Conservation (phyloP, 768 basidiomycete genomes). For the Suillus clintonianus region DNA sequence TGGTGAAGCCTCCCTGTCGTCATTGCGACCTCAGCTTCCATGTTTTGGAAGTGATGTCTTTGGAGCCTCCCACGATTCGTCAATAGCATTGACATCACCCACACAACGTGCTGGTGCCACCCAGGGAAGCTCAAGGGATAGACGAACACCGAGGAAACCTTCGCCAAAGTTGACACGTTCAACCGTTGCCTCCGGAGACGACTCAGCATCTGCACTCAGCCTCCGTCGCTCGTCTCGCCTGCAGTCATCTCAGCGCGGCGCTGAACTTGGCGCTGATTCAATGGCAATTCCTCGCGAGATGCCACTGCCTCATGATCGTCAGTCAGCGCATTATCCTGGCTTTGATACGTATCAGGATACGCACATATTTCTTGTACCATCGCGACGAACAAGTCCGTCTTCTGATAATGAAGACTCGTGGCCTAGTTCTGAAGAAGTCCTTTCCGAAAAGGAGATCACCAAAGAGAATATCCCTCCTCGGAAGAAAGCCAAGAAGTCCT, state of each 20-base stretch:
- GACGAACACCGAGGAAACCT: slow-evolving; percentile 8
- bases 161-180: slow-evolving; percentile 28
- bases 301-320: slow-evolving; percentile 46
- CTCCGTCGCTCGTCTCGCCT: slow-evolving; percentile 13
- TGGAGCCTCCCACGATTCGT: slow-evolving; percentile 41
- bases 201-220: slow-evolving; percentile 2
- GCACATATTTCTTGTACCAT: slow-evolving; percentile 16
- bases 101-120: slow-evolving; percentile 13
- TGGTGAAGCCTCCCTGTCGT: background rate
- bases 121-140: slow-evolving; percentile 14
- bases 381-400: background rate
- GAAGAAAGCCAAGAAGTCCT: slow-evolving; percentile 45
- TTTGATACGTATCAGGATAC: slow-evolving; percentile 58
- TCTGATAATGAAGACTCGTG: slow-evolving; percentile 3
- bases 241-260: slow-evolving; percentile 14
- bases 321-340: slow-evolving; percentile 69
- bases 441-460: slow-evolving; percentile 37
- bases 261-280: slow-evolving; percentile 17
- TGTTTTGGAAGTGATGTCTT: slow-evolving; percentile 32
- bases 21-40: background rate
- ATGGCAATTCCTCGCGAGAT: slow-evolving; percentile 38
- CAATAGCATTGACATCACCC: slow-evolving; percentile 9
- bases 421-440: slow-evolving; percentile 8
- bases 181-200: slow-evolving; percentile 8
- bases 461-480: slow-evolving; percentile 65